These are phyloP conservation scores for Rhodotorula paludigena DNA, from an alignment of 768 basidiomycete genomes.

Conservation along the genomic window DNA sequence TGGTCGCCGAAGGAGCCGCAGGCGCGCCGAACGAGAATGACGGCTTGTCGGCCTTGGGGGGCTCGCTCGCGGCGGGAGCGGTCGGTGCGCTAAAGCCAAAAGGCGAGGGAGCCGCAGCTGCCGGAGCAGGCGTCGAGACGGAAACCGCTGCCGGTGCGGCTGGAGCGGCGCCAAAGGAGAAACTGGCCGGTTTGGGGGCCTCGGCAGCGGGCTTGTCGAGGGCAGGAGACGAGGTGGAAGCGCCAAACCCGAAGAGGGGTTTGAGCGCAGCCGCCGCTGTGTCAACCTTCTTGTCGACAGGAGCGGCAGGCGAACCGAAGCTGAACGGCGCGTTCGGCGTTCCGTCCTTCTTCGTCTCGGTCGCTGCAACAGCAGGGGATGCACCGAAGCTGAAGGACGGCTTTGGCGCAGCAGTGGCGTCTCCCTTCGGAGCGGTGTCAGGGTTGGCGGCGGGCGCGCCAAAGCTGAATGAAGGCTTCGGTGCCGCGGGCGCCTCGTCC, in stretches of 20 bases:
- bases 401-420: background rate
- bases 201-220: no score
- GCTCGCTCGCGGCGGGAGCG: background rate
- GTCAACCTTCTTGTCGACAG: background rate
- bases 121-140: no score
- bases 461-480: background rate
- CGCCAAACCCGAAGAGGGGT: no score
- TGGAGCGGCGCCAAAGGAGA: no score
- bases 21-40: background rate
- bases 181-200: no score
- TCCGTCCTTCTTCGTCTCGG: background rate
- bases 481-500: background rate
- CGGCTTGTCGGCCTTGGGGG: background rate
- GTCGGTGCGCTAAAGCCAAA: background rate
- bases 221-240: no score
- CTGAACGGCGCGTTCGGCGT: background rate
- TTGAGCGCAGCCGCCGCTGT: background rate
- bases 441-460: background rate
- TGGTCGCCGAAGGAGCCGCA: background rate
- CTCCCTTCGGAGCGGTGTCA: background rate
- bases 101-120: background rate
- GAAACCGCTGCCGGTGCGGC: no score
- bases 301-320: background rate
- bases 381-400: conserved; percentile 3
- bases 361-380: background rate